A percentile compares a stretch with the other conserved stretches of the same genome.
Evolutionary conservation across 805 yeast genomes (phyloP).

Genomic region (Blastobotrys peoriensis): DNA sequence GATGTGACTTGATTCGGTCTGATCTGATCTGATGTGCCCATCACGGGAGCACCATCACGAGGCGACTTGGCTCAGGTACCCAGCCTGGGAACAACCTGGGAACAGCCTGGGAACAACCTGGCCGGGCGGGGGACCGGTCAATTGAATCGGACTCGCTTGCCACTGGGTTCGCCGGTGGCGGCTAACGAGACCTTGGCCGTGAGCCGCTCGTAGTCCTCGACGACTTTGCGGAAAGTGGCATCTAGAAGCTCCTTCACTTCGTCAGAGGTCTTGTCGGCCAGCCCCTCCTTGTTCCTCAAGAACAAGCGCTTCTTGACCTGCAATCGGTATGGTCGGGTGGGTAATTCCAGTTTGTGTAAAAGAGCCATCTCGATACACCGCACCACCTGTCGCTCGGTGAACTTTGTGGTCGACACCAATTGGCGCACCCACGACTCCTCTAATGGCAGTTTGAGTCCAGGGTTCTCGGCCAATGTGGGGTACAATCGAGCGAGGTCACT

Average conservation of each 20-base stretch:
- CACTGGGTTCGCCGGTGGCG: slow-evolving; percentile 1
- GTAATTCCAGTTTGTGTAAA: slow-evolving; percentile 40
- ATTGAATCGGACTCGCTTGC: slow-evolving; percentile 1
- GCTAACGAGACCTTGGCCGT: slow-evolving; percentile 25
- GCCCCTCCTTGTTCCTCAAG: slow-evolving; percentile 73
- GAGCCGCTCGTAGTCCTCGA: slow-evolving; percentile 65
- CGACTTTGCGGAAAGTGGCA: slow-evolving; percentile 62
- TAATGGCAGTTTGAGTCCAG: slow-evolving; percentile 14
- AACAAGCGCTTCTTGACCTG: slow-evolving; percentile 71
- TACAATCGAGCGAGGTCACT: slow-evolving; percentile 56
- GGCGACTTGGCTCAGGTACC: too few relatives aligned
- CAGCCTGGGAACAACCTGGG: too few relatives aligned
- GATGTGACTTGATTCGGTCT: too few relatives aligned
- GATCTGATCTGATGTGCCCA: too few relatives aligned
- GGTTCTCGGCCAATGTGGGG: neutral
- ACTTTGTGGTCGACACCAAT: slow-evolving; percentile 41
- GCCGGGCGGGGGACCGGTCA: too few relatives aligned
- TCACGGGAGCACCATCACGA: too few relatives aligned
- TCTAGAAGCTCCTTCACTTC: slow-evolving; percentile 67
- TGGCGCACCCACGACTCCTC: slow-evolving; percentile 38
- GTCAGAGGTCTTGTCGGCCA: slow-evolving; percentile 49
- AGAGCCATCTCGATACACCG: slow-evolving; percentile 73
- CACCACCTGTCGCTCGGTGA: slow-evolving; percentile 73
- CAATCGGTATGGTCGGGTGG: slow-evolving; percentile 37
- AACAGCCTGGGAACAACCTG: too few relatives aligned